Base-by-base conservation (phyloP, 2,329 filamentous ascomycete species). In the Nothophoma quercina region DNA sequence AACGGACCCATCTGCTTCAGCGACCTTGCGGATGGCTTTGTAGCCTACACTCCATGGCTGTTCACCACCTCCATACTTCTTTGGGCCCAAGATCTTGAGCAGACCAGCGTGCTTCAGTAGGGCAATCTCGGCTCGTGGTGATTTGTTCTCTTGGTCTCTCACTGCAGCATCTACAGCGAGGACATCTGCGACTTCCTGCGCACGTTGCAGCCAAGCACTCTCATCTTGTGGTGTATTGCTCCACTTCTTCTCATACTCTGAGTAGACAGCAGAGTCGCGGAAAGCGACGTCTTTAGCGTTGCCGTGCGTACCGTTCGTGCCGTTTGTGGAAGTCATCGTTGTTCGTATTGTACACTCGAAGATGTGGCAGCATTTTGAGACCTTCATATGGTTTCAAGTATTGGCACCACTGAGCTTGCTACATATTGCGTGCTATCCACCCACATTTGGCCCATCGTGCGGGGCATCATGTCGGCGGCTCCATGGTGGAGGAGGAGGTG, bases 1-100 rank as follows among this genome's bases (percentile, higher is more conserved):
- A 7, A 21, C 48, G 1, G 51, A 85, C 78, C 85, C 86, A 67
- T 89, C 86, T 0, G 78, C 82, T 62, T 85, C 85, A 1, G 86
- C 84, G 5, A 88, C 82, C 51, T 87, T 84, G 0, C 85, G 78
- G 22, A 88, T 86, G 0, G 75, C 76, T 62, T 82, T 82, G 60
- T 85, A 88, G 0, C 76, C 85, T 1, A 85, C 77, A 23, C 76
- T 76, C 82, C 82, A 84, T 2, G 71, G 66, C 62, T 85, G 77
- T 7, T 75, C 81, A 30, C 81, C 82, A 8, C 82, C 82, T 12
- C 82, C 82, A 56, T 80, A 82, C 49, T 77, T 75, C 59, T 71
- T 74, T 0, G 78, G 78, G 0, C 81, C 82, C 0, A 84, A 71
- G 3, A 83, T 55, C 54, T 82, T 83, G 7, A 80, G 64, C 9